phyloP scores from a whole-genome alignment of 257 asterid species.

The Solanum bukasovii region DNA sequence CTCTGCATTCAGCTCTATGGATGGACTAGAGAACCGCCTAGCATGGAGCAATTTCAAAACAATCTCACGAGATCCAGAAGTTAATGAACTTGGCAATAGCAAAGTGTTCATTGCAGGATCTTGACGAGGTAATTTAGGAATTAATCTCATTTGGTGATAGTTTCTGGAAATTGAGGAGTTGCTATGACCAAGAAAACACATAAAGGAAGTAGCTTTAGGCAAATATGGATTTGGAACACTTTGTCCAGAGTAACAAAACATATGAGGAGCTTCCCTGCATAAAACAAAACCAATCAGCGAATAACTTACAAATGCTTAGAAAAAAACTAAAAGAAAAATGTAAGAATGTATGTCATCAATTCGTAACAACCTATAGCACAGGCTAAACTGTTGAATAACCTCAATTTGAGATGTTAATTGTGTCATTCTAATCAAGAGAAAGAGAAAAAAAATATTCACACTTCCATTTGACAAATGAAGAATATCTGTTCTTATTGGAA shows the following conservation, averaged over 20 bases:
- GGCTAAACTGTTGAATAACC: not conserved
- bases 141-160: slow-evolving; percentile 11
- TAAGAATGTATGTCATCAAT: not conserved
- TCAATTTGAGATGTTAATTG: not conserved
- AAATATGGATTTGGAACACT: not conserved
- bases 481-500: not conserved
- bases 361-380: not conserved
- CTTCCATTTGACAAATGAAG: not conserved
- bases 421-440: not conserved
- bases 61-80: slow-evolving; percentile 5
- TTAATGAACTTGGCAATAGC: slow-evolving; percentile 1
- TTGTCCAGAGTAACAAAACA: not conserved
- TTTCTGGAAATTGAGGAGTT: not conserved
- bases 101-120: slow-evolving; percentile 3
- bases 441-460: not conserved
- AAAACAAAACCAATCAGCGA: not conserved
- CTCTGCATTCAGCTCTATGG: slow-evolving; percentile 56
- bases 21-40: slow-evolving; percentile 26
- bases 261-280: not conserved
- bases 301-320: not conserved
- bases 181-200: slow-evolving; percentile 8
- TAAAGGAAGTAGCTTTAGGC: not conserved
- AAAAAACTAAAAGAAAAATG: not conserved
- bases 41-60: slow-evolving; percentile 20
- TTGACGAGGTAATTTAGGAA: slow-evolving; percentile 12